Evolutionary conservation across 768 basidiomycete genomes (phyloP), one percentile per base, ranked within the genome.

Genomic region (Phanerodontia chrysosporium): DNA sequence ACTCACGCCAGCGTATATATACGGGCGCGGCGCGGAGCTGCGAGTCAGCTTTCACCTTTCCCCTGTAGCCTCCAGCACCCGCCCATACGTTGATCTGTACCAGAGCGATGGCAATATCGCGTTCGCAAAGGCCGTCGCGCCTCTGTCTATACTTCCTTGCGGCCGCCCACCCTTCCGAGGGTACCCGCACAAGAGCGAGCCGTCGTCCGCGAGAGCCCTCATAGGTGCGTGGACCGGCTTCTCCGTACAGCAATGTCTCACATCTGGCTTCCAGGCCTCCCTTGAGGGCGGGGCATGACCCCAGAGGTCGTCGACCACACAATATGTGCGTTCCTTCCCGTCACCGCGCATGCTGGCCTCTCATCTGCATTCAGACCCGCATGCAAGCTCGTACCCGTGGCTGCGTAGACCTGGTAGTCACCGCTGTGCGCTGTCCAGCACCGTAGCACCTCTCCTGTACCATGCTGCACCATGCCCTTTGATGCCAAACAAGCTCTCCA

Each of bases 131-230:
- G 49, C 51, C 58, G 7, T 52, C 58, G 44, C 44, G 55, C 49
- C 44, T 58, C 42, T 8, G 24, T 29, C 51, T 25, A 29, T 29
- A 29, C 51, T 58, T 58, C 58, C 58, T 58, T 58, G 58, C 58
- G 58, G 58, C 58, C 58, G 58, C 51, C 49, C 51, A 53, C 52
- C 52, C 52, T 32, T 53, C 52, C 24, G 52, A 51, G 49, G 29
- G 39, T 42, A 42, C 16, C 39, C 39, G 39, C 4, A 42, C 18
- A 42, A 42, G 18, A 42, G 39, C 39, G 4, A 10, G 4, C 4
- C 8, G 8, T 42, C 39, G 18, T 42, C 39, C 4, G 9, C 39
- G 39, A 42, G 10, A 18, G 39, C 39, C 39, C 10, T 42, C 28
- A 32, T 30, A 29, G 10, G 7, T 27, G 22, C 6, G 29, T 27